phyloP scores from a whole-genome alignment of 371 early-diverging fungal species.

The Entomophthora muscae region DNA sequence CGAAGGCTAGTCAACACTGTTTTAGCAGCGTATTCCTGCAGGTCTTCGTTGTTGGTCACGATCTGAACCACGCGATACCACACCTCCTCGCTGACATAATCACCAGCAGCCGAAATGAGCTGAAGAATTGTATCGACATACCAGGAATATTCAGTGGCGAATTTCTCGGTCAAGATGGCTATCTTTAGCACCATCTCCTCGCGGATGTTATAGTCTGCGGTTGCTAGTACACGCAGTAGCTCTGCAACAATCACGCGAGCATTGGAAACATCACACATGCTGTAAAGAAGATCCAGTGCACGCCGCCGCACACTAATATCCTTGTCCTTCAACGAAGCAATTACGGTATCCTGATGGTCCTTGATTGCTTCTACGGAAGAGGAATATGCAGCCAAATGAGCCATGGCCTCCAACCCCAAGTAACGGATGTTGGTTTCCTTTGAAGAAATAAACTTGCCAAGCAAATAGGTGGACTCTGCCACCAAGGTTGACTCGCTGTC shows the following conservation, averaged over 20 bases:
- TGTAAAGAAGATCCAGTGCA: conserved; percentile 88
- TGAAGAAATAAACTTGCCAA: conserved; percentile 74
- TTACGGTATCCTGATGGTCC: conserved; percentile 73
- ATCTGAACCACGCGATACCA: conserved; percentile 96
- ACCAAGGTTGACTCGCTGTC: conserved; percentile 76
- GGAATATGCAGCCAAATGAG: conserved; percentile 77
- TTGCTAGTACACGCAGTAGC: conserved; percentile 63
- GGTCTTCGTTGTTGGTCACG: conserved; percentile 75
- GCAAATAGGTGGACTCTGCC: conserved; percentile 55
- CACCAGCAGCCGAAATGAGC: conserved; percentile 86
- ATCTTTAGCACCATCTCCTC: conserved; percentile 96
- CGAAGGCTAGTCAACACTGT: conserved; percentile 63
- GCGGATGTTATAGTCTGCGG: conserved; percentile 76
- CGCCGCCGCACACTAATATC: conserved; percentile 90
- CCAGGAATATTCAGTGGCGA: conserved; percentile 91
- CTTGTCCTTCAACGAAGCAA: conserved; percentile 77
- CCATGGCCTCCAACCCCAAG: conserved; percentile 90
- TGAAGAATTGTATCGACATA: conserved; percentile 93
- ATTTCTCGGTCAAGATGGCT: conserved; percentile 93
- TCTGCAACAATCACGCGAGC: conserved; percentile 79
- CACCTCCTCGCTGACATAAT: conserved; percentile 87
- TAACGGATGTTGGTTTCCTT: conserved; percentile 93
- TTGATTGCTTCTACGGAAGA: conserved; percentile 73
- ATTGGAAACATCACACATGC: conserved; percentile 85
- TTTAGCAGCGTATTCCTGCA: conserved; percentile 83